phyloP scores from a whole-genome alignment of 768 basidiomycete species.

The Rhodotorula paludigena region DNA sequence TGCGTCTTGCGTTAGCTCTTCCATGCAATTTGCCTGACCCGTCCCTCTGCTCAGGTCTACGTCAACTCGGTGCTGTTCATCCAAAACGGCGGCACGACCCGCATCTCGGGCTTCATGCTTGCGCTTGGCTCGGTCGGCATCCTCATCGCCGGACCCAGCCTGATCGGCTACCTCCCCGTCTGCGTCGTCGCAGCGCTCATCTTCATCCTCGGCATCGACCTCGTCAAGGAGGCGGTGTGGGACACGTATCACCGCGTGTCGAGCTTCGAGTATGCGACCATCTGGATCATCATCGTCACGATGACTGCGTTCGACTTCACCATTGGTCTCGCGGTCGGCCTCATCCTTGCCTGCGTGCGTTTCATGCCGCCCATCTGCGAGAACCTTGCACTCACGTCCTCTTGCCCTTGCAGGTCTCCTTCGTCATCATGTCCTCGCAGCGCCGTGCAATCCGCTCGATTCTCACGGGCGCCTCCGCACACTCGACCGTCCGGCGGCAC shows the following conservation, averaged over 20 bases:
- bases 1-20: slow-evolving; percentile 12
- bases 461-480: slow-evolving; percentile 67
- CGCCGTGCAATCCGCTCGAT: slow-evolving; percentile 74
- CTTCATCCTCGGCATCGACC: slow-evolving; percentile 87
- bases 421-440: slow-evolving; percentile 91
- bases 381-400: slow-evolving; percentile 40
- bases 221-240: slow-evolving; percentile 93
- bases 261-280: slow-evolving; percentile 55
- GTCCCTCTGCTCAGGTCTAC: slow-evolving; percentile 3
- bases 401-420: slow-evolving; percentile 59
- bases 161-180: slow-evolving; percentile 73
- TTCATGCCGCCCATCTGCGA: slow-evolving; percentile 41
- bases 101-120: slow-evolving; percentile 78
- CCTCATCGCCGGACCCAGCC: slow-evolving; percentile 74
- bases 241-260: slow-evolving; percentile 86
- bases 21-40: slow-evolving; percentile 4
- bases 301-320: slow-evolving; percentile 96
- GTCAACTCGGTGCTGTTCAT: slow-evolving; percentile 63
- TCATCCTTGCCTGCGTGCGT: slow-evolving; percentile 71
- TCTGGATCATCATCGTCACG: slow-evolving; percentile 55
- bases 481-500: slow-evolving; percentile 83
- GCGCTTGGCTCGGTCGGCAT: slow-evolving; percentile 65
- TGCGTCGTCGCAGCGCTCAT: slow-evolving; percentile 56
- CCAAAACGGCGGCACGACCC: slow-evolving; percentile 80
- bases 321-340: slow-evolving; percentile 83